phyloP scores from a whole-genome alignment of 2,329 filamentous ascomycete species.

The Tolypocladium tropicale region DNA sequence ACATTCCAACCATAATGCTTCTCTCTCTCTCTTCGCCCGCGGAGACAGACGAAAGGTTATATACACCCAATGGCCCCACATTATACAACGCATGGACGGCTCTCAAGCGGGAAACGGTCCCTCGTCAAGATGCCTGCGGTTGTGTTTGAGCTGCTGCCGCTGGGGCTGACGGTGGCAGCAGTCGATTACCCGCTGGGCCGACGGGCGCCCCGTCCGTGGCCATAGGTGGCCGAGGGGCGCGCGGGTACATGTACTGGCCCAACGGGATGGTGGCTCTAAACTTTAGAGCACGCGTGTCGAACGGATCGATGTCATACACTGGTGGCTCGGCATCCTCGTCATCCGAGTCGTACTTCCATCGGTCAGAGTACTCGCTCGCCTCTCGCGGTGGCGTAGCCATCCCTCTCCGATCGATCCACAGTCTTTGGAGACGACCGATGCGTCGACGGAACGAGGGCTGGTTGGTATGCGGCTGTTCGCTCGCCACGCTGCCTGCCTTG shows the following conservation, averaged over 20 bases:
- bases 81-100: constrained; percentile 10
- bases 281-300: constrained; percentile 46
- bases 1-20: constrained; percentile 2
- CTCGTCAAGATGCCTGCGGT: constrained; percentile 16
- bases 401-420: constrained; percentile 81
- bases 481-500: constrained; percentile 25
- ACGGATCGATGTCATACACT: constrained; percentile 67
- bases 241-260: constrained; percentile 29
- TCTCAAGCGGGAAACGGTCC: not conserved
- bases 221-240: constrained; percentile 22
- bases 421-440: constrained; percentile 70
- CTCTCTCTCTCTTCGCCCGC: not conserved
- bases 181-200: constrained; percentile 12
- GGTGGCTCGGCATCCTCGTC: constrained; percentile 74
- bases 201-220: constrained; percentile 16
- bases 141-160: constrained; percentile 8
- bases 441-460: constrained; percentile 70
- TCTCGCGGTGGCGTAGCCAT: constrained; percentile 41
- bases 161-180: constrained; percentile 12
- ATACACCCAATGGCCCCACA: constrained; percentile 6
- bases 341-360: constrained; percentile 82
- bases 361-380: constrained; percentile 42
- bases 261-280: constrained; percentile 51
- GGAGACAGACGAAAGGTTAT: constrained; percentile 6
- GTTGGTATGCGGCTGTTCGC: constrained; percentile 27